These are phyloP conservation scores for Microstegium vimineum DNA, from an alignment of 176 grass and related monocot species.

Conservation along the genomic window DNA sequence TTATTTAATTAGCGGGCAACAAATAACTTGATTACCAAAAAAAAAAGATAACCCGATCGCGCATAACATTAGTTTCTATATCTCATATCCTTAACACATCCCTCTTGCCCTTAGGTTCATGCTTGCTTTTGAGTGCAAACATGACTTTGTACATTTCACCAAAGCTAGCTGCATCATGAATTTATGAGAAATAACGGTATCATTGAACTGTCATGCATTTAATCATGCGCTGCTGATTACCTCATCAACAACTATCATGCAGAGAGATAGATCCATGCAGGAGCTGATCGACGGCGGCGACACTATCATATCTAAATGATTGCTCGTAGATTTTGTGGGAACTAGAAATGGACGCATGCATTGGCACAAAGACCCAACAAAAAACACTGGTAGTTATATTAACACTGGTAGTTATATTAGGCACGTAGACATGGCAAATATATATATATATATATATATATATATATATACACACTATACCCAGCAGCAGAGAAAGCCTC, in stretches of 20 bases:
- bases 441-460: too few relatives aligned
- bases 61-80: too few relatives aligned
- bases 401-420: background rate
- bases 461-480: background rate
- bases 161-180: background rate
- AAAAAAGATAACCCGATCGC: too few relatives aligned
- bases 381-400: background rate
- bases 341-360: background rate
- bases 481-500: background rate
- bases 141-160: background rate
- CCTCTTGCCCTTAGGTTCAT: background rate
- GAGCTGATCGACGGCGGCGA: background rate
- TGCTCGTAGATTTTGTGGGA: slow-evolving; percentile 13
- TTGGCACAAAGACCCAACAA: background rate
- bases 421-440: slow-evolving; percentile 25
- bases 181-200: background rate
- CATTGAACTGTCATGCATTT: background rate
- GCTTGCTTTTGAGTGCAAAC: background rate
- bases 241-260: background rate
- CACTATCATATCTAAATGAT: slow-evolving; percentile 27
- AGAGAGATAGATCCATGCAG: background rate
- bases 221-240: background rate
- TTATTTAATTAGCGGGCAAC: too few relatives aligned
- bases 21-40: too few relatives aligned
- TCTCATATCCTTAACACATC: too few relatives aligned